Percentiles rank a stretch among this genome's conserved stretches.
phyloP scores from a whole-genome alignment of 768 basidiomycete species.

The Tylopilus plumbeoviolaceoides region DNA sequence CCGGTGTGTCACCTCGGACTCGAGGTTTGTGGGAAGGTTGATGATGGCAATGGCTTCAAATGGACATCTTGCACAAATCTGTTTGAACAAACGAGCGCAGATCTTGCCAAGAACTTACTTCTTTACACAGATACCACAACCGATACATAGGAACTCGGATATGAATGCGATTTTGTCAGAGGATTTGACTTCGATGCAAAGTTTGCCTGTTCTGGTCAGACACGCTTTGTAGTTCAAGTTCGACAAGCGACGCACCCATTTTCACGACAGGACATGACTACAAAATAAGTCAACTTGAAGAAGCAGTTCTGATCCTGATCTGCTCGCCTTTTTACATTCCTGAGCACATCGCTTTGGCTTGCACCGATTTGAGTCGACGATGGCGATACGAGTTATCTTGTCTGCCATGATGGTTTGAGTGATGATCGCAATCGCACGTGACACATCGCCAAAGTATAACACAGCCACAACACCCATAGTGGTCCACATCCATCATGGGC shows the following conservation, averaged over 20 bases:
- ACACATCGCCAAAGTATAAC: background rate
- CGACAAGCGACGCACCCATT: constrained; percentile 63
- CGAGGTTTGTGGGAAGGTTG: constrained; percentile 96
- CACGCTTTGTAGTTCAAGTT: background rate
- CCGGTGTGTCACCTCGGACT: constrained; percentile 94
- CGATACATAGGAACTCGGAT: constrained; percentile 98
- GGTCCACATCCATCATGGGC: constrained; percentile 15
- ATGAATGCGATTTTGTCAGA: constrained; percentile 98
- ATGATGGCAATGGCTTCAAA: constrained; percentile 99
- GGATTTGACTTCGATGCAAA: constrained; percentile 97
- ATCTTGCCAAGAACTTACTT: constrained; percentile 57
- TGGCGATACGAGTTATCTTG: constrained; percentile 97
- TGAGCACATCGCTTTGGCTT: constrained; percentile 97
- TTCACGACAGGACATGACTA: constrained; percentile 95
- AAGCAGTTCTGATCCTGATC: constrained; percentile 3
- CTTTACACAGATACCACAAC: constrained; percentile 99
- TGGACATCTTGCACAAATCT: constrained; percentile 67
- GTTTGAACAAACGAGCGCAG: constrained; percentile 3
- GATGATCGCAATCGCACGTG: constrained; percentile 4
- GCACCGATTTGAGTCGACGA: constrained; percentile 88
- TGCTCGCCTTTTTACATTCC: constrained; percentile 90
- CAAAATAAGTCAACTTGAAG: constrained; percentile 1
- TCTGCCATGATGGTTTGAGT: constrained; percentile 69
- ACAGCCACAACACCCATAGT: constrained; percentile 3
- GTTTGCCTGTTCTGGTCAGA: constrained; percentile 57